These are phyloP conservation scores for Ogataea ganodermae DNA, from an alignment of 805 yeast species.

Conservation along the genomic window DNA sequence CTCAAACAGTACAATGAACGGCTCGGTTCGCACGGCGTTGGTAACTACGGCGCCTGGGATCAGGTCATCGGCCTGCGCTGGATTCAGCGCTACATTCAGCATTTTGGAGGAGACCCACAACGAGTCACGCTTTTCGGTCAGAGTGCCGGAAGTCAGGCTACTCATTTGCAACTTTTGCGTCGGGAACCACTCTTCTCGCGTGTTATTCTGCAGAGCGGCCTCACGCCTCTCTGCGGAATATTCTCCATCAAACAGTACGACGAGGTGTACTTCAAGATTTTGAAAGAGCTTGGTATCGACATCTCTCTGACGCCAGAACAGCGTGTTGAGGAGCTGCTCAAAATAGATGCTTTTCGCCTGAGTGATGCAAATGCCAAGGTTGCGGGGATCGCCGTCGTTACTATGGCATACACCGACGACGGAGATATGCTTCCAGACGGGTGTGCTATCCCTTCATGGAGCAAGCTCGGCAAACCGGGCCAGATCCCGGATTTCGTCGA, in stretches of 20 bases:
- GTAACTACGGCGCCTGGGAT: conserved; percentile 27
- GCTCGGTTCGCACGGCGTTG: conserved; percentile 10
- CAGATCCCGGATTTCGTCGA: conserved; percentile 15
- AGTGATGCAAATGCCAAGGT: conserved; percentile 14
- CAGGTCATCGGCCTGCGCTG: conserved; percentile 24
- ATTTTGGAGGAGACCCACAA: conserved; percentile 25
- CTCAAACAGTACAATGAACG: conserved; percentile 10
- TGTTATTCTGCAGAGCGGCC: conserved; percentile 22
- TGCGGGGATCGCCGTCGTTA: conserved; percentile 13
- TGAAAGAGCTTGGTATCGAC: conserved; percentile 17
- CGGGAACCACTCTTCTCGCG: conserved; percentile 10
- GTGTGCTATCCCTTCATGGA: conserved; percentile 16
- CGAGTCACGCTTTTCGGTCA: conserved; percentile 25
- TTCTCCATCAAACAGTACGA: conserved; percentile 18
- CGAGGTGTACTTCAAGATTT: conserved; percentile 16
- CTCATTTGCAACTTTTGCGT: conserved; percentile 9
- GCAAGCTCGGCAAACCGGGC: conserved; percentile 6
- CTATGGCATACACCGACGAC: conserved; percentile 15
- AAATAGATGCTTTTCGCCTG: conserved; percentile 8
- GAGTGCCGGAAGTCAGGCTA: conserved; percentile 24
- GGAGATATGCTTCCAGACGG: conserved; percentile 2
- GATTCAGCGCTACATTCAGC: conserved; percentile 21
- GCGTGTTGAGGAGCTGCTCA: conserved; percentile 7
- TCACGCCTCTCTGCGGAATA: conserved; percentile 17
- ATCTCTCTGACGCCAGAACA: conserved; percentile 6